Evolutionary conservation across 2,329 filamentous ascomycete genomes (phyloP).

Genomic region (Pseudocercospora macadamiae): DNA sequence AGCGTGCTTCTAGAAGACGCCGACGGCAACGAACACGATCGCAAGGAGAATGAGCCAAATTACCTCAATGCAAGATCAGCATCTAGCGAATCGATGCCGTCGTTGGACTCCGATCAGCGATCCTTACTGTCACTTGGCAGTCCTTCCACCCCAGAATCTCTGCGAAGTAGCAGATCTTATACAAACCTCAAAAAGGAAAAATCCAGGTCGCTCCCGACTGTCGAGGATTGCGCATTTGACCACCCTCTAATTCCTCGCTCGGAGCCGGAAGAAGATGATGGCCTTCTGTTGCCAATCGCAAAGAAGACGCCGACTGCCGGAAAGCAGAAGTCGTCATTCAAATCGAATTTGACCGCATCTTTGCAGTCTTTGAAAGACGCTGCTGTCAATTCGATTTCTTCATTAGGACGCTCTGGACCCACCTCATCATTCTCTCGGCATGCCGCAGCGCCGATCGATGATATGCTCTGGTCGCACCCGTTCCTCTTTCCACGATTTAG

Average conservation of each 20-base stretch:
- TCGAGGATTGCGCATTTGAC: conserved; percentile 58
- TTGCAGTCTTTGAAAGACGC: conserved; percentile 64
- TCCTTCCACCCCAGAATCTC: conserved; percentile 46
- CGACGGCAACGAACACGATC: conserved; percentile 45
- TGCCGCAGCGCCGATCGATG: conserved; percentile 44
- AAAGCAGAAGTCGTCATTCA: conserved; percentile 56
- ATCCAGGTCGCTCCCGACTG: conserved; percentile 52
- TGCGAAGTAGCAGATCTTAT: conserved; percentile 39
- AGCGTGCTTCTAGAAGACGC: conserved; percentile 60
- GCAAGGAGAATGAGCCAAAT: conserved; percentile 45
- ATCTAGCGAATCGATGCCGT: conserved; percentile 62
- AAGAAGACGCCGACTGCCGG: conserved; percentile 40
- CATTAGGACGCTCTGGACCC: conserved; percentile 48
- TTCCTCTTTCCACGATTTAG: conserved; percentile 60
- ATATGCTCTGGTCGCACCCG: conserved; percentile 63
- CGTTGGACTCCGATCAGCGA: conserved; percentile 53
- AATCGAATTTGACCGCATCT: conserved; percentile 66
- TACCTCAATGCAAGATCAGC: conserved; percentile 53
- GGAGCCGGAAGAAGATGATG: conserved; percentile 36
- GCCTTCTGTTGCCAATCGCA: conserved; percentile 33
- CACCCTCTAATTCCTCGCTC: conserved; percentile 58
- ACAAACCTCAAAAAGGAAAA: conserved; percentile 49
- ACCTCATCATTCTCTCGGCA: conserved; percentile 18
- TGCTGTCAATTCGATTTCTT: conserved; percentile 61
- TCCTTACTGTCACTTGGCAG: conserved; percentile 50